Conservation (phyloP, 805 yeast species). For the Ogataea sp. region DNA sequence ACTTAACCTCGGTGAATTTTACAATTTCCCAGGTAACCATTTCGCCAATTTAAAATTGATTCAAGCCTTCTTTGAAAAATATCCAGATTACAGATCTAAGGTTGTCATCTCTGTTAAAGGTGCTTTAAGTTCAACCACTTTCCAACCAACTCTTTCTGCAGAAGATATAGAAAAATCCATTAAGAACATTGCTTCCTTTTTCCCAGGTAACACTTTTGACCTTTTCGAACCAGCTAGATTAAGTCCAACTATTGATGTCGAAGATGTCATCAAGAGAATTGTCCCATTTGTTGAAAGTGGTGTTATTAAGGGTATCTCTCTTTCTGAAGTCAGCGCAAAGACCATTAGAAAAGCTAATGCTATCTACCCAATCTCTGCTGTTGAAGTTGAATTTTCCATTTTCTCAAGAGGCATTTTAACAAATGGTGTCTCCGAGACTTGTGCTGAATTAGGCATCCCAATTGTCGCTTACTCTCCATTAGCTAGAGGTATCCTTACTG, state of each 20-base stretch:
- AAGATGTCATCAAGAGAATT: slow-evolving; percentile 48
- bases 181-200: slow-evolving; percentile 29
- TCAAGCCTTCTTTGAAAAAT: slow-evolving; percentile 45
- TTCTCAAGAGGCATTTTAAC: slow-evolving; percentile 51
- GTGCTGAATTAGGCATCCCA: slow-evolving; percentile 52
- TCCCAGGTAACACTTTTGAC: slow-evolving; percentile 37
- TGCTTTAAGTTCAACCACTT: slow-evolving; percentile 26
- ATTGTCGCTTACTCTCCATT: slow-evolving; percentile 79
- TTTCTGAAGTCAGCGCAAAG: slow-evolving; percentile 62
- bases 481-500: slow-evolving; percentile 72
- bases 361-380: slow-evolving; percentile 52
- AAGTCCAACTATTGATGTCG: slow-evolving; percentile 47
- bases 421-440: slow-evolving; percentile 57
- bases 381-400: slow-evolving; percentile 75
- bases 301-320: slow-evolving; percentile 58
- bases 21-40: slow-evolving; percentile 36
- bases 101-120: slow-evolving; percentile 67
- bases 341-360: slow-evolving; percentile 53
- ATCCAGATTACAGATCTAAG: slow-evolving; percentile 48
- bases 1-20: slow-evolving; percentile 74
- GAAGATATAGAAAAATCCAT: slow-evolving; percentile 42
- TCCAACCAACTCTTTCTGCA: slow-evolving; percentile 41
- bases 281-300: slow-evolving; percentile 56
- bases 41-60: slow-evolving; percentile 48
- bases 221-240: slow-evolving; percentile 70